Conservation (phyloP, 192 early-diverging fungal species). For the Backusella westeae region DNA sequence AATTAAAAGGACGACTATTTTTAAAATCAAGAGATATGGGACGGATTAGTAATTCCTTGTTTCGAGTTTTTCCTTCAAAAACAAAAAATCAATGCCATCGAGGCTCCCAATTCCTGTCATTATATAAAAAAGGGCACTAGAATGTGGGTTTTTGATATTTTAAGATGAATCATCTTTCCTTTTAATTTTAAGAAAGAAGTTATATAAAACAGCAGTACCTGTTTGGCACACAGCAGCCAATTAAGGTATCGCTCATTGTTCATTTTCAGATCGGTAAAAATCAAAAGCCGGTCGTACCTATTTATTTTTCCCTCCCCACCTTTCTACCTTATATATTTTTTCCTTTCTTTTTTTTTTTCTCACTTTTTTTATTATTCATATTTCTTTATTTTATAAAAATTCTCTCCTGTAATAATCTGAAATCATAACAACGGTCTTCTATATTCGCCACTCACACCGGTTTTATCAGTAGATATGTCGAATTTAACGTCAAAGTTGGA, state of each 20-base stretch:
- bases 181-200: too few species aligned
- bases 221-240: background rate
- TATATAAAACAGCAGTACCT: conserved; percentile 39
- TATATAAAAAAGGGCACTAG: too few species aligned
- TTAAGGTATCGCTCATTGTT: background rate
- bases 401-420: background rate
- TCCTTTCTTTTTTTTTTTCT: conserved; percentile 7
- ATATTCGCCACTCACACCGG: background rate
- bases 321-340: conserved; percentile 2
- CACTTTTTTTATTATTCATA: background rate
- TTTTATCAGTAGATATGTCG: background rate
- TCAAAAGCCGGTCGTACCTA: background rate
- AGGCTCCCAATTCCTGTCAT: too few species aligned
- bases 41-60: too few species aligned
- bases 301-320: background rate
- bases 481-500: conserved; percentile 33
- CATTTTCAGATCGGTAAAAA: conserved; percentile 3
- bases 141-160: too few species aligned
- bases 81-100: too few species aligned
- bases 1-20: too few species aligned
- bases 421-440: background rate
- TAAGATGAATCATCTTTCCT: too few species aligned
- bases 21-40: too few species aligned
- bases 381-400: background rate
- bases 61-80: too few species aligned